Evolutionary conservation across 148 eudicot species (phyloP), one percentile per base, ranked within the genome.

Genomic region (Camellia lanceoleosa): DNA sequence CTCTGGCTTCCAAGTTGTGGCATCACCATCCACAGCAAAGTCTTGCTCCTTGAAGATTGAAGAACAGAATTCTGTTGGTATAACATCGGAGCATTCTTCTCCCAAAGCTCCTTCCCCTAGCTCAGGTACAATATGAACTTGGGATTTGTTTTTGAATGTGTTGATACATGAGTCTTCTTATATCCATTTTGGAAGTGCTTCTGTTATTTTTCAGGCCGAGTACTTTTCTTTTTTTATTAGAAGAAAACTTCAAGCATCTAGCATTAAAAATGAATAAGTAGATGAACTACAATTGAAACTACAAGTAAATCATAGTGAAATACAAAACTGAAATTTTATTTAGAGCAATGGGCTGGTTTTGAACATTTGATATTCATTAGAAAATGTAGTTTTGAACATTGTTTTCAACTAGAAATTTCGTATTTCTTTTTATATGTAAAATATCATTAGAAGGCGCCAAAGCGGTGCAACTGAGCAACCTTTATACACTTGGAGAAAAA

Each of bases 91-190:
- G 76, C 80, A 73, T 78, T 20, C 88, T 51, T 77, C 88, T 55
- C 87, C 73, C 71, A 92, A 91, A 79, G 85, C 89, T 72, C 83
- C 93, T 68, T 91, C 94, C 65, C 94, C 92, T 30, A 90, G 91
- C 86, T 93, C 93, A 85, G 98, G 98, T 95, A 88, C 60, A 15
- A 20, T 8, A 52, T 54, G 54, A 18, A 74, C 61, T n/a, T 5
- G 18, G 5, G 9, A 65, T n/a, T 15, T n/a, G 38, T 64, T 11
- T 51, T 19, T 23, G 3, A 58, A 42, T 46, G 7, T 15, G 11
- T 69, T n/a, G 42, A 52, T 8, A 16, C 38, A 5, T 10, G 52
- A 38, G 20, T 14, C 43, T 44, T 68, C n/a, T 10, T 68, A 9
- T 18, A 59, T 71, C 46, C n/a, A 54, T 23, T 52, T 12, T 52